Evolutionary conservation across 1,284 basidiomycete species (phyloP).

Genomic region (Marasmius oreades): DNA sequence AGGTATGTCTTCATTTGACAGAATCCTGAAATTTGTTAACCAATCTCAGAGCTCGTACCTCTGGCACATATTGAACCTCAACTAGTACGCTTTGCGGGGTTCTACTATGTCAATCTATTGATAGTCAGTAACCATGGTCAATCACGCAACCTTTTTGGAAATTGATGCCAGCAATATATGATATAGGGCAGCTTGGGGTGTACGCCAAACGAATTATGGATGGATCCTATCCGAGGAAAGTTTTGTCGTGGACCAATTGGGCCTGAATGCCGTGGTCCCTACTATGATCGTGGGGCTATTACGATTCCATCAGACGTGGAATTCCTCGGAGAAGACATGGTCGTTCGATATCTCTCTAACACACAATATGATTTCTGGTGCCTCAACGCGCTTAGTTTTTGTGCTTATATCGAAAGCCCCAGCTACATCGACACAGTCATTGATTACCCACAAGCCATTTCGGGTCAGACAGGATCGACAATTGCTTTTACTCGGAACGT

Average conservation of each 20-base stretch:
- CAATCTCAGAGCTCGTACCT: neutral
- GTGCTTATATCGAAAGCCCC: neutral
- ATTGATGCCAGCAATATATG: neutral
- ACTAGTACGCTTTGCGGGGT: neutral
- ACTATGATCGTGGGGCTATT: neutral
- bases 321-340: neutral
- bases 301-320: neutral
- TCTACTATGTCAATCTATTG: neutral
- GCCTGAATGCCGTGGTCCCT: neutral
- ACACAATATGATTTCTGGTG: neutral
- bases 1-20: neutral
- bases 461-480: too few relatives aligned
- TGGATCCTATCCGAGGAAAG: neutral
- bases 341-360: neutral
- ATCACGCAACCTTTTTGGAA: too few relatives aligned
- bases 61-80: neutral
- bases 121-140: neutral
- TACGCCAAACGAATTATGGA: neutral
- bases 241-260: neutral
- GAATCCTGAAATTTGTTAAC: neutral
- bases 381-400: neutral
- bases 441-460: too few relatives aligned
- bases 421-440: neutral
- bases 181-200: neutral
- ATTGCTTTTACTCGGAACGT: too few relatives aligned